Conservation (phyloP, 495 filamentous ascomycete species). For the Penicillium verhagenii region DNA sequence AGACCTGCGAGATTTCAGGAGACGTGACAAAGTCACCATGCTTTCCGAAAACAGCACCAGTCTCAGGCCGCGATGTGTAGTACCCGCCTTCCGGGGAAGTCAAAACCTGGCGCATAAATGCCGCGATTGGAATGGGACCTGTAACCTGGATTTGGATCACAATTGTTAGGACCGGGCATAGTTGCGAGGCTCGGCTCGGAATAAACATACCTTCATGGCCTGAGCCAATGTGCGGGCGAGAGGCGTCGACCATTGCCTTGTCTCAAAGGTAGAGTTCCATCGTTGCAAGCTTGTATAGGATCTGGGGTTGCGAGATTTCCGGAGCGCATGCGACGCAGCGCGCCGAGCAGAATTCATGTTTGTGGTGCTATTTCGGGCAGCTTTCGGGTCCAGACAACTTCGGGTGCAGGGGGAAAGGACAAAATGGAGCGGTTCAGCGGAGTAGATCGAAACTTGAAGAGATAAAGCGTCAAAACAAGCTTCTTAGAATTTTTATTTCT, state of each 20-base stretch:
- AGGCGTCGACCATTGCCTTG: slow-evolving; percentile 80
- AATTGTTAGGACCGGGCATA: neutral
- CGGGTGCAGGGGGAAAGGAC: neutral
- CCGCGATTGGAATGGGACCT: slow-evolving; percentile 85
- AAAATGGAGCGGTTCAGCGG: neutral
- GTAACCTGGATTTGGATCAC: slow-evolving; percentile 55
- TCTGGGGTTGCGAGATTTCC: slow-evolving; percentile 21
- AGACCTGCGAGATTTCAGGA: slow-evolving; percentile 95
- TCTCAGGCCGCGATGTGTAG: slow-evolving; percentile 70
- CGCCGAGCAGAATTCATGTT: slow-evolving; percentile 39
- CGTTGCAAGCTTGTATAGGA: slow-evolving; percentile 20
- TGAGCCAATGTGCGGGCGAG: slow-evolving; percentile 79
- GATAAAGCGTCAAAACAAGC: neutral
- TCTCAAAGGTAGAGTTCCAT: slow-evolving; percentile 38
- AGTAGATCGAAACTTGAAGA: neutral
- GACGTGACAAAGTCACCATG: slow-evolving; percentile 96
- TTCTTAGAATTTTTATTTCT: neutral
- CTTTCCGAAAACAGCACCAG: slow-evolving; percentile 76
- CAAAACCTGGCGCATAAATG: slow-evolving; percentile 98
- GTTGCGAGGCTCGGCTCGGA: neutral
- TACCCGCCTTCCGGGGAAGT: slow-evolving; percentile 90
- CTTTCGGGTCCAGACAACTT: neutral
- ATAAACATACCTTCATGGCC: slow-evolving; percentile 68
- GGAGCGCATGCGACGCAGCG: slow-evolving; percentile 31
- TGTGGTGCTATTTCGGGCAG: slow-evolving; percentile 1